Percentiles rank a stretch among this genome's conserved stretches.
These are phyloP conservation scores for Eleusine indica DNA, from an alignment of 176 grass and related monocot genomes.

Conservation along the genomic window DNA sequence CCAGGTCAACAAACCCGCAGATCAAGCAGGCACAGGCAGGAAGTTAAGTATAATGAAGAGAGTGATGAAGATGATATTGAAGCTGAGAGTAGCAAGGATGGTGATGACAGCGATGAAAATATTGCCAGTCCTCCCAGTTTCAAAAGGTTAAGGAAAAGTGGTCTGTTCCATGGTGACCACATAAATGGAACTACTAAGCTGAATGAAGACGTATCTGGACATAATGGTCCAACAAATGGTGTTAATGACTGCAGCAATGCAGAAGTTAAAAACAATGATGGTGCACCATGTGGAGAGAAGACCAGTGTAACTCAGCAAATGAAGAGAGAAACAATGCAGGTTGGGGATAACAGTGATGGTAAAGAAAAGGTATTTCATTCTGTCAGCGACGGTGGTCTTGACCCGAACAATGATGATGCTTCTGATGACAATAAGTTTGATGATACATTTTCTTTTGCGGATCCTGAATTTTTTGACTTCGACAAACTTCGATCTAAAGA, in stretches of 20 bases:
- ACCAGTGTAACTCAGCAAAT: constrained; percentile 36
- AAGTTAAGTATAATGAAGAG: constrained; percentile 71
- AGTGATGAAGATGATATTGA: constrained; percentile 50
- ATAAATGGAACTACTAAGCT: constrained; percentile 20
- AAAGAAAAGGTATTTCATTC: constrained; percentile 39
- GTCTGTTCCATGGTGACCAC: constrained; percentile 26
- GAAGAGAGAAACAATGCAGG: constrained; percentile 32
- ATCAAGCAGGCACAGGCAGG: constrained; percentile 70
- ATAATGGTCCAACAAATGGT: constrained; percentile 20
- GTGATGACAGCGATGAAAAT: constrained; percentile 39
- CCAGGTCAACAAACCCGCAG: constrained; percentile 46
- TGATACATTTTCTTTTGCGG: constrained; percentile 19
- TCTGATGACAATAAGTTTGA: not conserved
- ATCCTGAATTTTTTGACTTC: constrained; percentile 78
- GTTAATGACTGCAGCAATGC: constrained; percentile 36
- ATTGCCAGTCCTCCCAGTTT: constrained; percentile 30
- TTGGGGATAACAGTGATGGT: constrained; percentile 12
- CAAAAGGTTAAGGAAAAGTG: constrained; percentile 50
- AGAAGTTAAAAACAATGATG: constrained; percentile 13
- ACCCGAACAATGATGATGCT: constrained; percentile 32
- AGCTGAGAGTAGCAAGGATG: constrained; percentile 28
- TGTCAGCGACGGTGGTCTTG: constrained; percentile 33
- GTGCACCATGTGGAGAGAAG: constrained; percentile 18
- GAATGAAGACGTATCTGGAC: constrained; percentile 25
- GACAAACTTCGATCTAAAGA: constrained; percentile 51